Evolutionary conservation across 2,329 filamentous ascomycete species (phyloP), one percentile per base, ranked within the genome.

Genomic region (Pezicula rhizophila): DNA sequence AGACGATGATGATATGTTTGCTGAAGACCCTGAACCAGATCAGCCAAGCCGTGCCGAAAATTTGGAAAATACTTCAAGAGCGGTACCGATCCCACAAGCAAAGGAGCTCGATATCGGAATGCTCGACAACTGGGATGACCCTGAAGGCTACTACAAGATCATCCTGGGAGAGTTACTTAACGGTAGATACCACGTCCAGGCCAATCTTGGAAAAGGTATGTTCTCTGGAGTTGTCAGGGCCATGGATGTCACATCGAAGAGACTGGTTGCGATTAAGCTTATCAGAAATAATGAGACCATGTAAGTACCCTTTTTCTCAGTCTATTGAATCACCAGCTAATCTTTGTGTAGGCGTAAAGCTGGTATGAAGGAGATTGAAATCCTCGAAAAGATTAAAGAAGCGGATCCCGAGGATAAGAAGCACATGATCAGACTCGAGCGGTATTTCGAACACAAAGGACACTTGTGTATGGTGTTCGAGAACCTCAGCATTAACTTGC

Each of bases 381-480:
- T 97, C 56, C 71, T 99, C 42, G 82, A 93, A 64, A 91, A 92
- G 63, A 80, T 99, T 48, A 89, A 87, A 60, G 82, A 85, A 42
- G 83, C 87, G 26, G 93, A 99, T 64, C 84, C 87, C 0, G 88
- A 95, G 23, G 87, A 92, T 64, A 90, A 88, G 67, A 95, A 92
- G 66, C 90, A 97, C 66, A 79, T 97, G 61, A 88, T 99, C 65
- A 86, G 86, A 60, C 85, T 97, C 46, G 82, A 95, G 62, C 80
- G 89, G 37, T 79, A 84, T 35, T 99, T 99, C 62, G 91, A 96
- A 61, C 91, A 96, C 73, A 95, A 95, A 65, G 87, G 87, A 1
- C 93, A 99, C 71, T 70, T 99, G 42, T 99, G 93, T 68, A 90
- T 99, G 77, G 89, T 91, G 0, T 99, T 99, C 68, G 93, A 99